Evolutionary conservation across 108 stramenopile species (phyloP), one percentile per base, ranked within the genome.

Genomic region (Mediolabrus comicus): DNA sequence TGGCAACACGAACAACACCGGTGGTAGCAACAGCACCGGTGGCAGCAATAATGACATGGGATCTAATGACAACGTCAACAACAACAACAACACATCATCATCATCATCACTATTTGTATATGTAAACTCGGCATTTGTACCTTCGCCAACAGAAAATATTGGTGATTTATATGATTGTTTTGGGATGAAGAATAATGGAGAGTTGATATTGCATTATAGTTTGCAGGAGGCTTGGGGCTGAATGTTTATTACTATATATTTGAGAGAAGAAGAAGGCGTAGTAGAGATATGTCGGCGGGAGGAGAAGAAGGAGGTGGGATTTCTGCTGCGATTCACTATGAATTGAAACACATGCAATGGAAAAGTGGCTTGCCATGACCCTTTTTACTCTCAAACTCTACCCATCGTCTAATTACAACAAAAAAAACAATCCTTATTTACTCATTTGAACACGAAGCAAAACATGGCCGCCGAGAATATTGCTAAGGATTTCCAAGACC

Each of bases 191-290:
- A 90, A n/a, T n/a, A n/a, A n/a, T n/a, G 92, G 82, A 12, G 92
- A 95, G 80, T 75, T 95, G 32, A 82, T 91, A 4, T 71, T 95
- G 32, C 90, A 95, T 64, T 95, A 95, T 64, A 90, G 92, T 77
- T 72, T 95, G 71, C 88, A 92, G 72, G 91, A 93, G 75, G 92
- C 95, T 13, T 95, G 89, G 89, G 92, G 89, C 36, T 91, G 55
- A 55, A 51, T n/a, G n/a, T n/a, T n/a, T n/a, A n/a, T n/a, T n/a
- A n/a, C n/a, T 71, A n/a, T 39, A 13, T 14, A 39, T 1, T 39
- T 39, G 33, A 39, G 14, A 10, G 38, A 39, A 39, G 14, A 39
- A 39, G 14, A 10, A n/a, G n/a, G n/a, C n/a, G n/a, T n/a, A n/a
- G n/a, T n/a, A n/a, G n/a, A n/a, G n/a, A n/a, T n/a, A n/a, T n/a